A percentile compares a stretch with the other conserved stretches of the same genome.
These are phyloP conservation scores for Trichoderma atrobrunneum DNA, from an alignment of 2,329 filamentous ascomycete genomes.

Conservation along the genomic window DNA sequence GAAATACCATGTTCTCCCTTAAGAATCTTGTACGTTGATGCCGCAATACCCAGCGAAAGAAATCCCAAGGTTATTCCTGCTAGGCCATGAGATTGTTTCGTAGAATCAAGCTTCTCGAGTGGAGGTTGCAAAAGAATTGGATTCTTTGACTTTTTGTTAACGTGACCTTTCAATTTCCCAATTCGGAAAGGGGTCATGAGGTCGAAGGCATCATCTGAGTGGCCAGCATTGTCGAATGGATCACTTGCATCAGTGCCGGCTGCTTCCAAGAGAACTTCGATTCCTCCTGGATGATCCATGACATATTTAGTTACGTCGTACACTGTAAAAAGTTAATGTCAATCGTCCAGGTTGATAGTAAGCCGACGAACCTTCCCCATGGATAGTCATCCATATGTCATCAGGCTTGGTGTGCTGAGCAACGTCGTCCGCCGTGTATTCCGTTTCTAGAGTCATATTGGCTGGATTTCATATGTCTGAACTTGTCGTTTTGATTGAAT, in stretches of 20 bases:
- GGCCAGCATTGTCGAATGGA: constrained; percentile 59
- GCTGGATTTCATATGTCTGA: neutral
- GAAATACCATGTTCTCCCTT: neutral
- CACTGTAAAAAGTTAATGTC: constrained; percentile 37
- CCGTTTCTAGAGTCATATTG: neutral
- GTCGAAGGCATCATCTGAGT: neutral
- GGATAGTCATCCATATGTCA: constrained; percentile 55
- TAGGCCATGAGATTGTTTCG: neutral
- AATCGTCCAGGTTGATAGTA: constrained; percentile 15
- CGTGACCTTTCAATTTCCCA: neutral
- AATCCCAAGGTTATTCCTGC: neutral
- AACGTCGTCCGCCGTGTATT: constrained; percentile 40
- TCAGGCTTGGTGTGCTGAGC: constrained; percentile 46
- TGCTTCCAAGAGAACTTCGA: constrained; percentile 74
- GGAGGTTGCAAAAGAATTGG: neutral
- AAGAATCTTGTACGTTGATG: neutral
- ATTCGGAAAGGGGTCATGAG: neutral
- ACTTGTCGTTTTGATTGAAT: neutral
- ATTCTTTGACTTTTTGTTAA: neutral
- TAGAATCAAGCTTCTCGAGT: neutral
- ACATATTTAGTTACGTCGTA: constrained; percentile 58
- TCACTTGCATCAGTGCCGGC: constrained; percentile 75
- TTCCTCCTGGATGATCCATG: constrained; percentile 66
- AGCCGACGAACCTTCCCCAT: constrained; percentile 48
- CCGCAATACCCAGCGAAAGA: neutral